Percentiles rank a stretch among this genome's conserved stretches.
Evolutionary conservation across 2,329 filamentous ascomycete genomes (phyloP).

Genomic region (Epichloe uncinata): DNA sequence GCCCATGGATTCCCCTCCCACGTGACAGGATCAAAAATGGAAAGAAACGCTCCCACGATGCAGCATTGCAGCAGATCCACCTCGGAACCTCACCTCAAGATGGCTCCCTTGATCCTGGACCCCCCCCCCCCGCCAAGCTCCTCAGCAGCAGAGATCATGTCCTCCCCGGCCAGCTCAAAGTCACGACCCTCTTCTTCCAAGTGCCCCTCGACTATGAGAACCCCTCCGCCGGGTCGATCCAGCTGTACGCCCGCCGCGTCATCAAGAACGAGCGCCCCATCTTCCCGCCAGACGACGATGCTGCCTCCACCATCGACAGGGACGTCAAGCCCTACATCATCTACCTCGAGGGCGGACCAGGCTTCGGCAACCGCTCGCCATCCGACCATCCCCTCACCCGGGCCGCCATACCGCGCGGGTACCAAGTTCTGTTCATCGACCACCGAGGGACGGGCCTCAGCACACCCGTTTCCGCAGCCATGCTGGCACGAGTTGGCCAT

Average conservation of each 20-base stretch:
- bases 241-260: constrained; percentile 66
- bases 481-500: constrained; percentile 34
- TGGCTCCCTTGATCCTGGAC: constrained; percentile 8
- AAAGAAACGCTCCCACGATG: neutral
- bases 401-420: constrained; percentile 61
- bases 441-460: constrained; percentile 83
- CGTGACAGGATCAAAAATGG: no score
- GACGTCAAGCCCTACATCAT: constrained; percentile 44
- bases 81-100: neutral
- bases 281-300: constrained; percentile 26
- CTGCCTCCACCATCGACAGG: neutral
- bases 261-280: constrained; percentile 51
- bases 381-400: constrained; percentile 61
- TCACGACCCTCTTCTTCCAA: constrained; percentile 76
- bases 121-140: constrained; percentile 25
- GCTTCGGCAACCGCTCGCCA: constrained; percentile 61
- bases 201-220: constrained; percentile 69
- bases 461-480: constrained; percentile 62
- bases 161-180: constrained; percentile 50
- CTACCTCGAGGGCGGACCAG: constrained; percentile 79
- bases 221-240: constrained; percentile 46
- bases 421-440: constrained; percentile 78
- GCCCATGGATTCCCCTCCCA: no score
- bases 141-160: constrained; percentile 29
- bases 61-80: no score